Conservation (phyloP, 2,329 filamentous ascomycete genomes). For the Chaetomiaceae sp. region DNA sequence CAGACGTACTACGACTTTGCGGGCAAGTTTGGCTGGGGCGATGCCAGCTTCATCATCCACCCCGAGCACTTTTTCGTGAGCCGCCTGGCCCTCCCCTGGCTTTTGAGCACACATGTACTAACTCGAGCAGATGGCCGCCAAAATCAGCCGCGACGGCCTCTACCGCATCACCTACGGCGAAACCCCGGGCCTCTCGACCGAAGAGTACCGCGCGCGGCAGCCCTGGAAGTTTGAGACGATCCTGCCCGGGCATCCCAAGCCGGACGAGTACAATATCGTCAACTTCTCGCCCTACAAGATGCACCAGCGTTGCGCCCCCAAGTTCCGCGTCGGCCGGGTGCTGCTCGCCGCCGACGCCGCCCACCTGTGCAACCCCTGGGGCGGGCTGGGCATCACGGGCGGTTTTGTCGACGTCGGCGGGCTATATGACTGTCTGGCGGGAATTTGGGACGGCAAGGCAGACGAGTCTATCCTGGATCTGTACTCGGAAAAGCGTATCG, state of each 20-base stretch:
- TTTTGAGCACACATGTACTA: not conserved
- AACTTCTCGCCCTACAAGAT: constrained; percentile 57
- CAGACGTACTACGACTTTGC: constrained; percentile 58
- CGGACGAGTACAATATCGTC: constrained; percentile 50
- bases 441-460: constrained; percentile 40
- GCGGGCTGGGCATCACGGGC: constrained; percentile 58
- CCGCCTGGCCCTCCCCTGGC: not conserved
- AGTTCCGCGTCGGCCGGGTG: constrained; percentile 53
- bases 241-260: constrained; percentile 55
- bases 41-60: constrained; percentile 58
- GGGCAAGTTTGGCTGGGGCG: constrained; percentile 47
- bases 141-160: constrained; percentile 53
- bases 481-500: constrained; percentile 42
- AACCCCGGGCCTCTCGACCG: constrained; percentile 44
- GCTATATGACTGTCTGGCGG: constrained; percentile 53
- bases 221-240: constrained; percentile 52
- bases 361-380: constrained; percentile 51
- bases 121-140: constrained; percentile 50
- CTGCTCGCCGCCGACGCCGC: constrained; percentile 58
- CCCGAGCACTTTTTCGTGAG: constrained; percentile 51
- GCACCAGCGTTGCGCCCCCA: constrained; percentile 55
- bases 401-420: constrained; percentile 61
- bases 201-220: constrained; percentile 50
- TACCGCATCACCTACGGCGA: constrained; percentile 63
- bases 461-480: constrained; percentile 42